Evolutionary conservation across 2,329 filamentous ascomycete species (phyloP).

Genomic region (Aureobasidium musti): DNA sequence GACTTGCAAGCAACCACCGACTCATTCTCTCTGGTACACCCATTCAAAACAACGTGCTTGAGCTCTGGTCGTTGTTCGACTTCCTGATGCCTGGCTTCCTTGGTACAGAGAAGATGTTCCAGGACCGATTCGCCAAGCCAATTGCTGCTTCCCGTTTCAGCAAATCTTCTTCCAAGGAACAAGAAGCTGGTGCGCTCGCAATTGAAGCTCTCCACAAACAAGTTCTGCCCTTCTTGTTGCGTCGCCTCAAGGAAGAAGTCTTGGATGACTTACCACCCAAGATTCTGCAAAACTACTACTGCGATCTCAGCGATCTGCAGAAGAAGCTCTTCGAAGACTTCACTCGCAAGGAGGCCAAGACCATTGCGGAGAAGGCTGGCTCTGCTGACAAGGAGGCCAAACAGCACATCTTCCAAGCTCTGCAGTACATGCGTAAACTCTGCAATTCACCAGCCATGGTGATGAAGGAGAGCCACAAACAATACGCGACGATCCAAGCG

Average conservation of each 20-base stretch:
- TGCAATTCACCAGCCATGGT: constrained; percentile 97
- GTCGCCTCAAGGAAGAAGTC: constrained; percentile 96
- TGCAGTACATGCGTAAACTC: constrained; percentile 99
- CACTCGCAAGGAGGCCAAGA: constrained; percentile 87
- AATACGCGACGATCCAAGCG: constrained; percentile 84
- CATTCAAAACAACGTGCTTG: constrained; percentile 96
- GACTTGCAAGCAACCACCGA: constrained; percentile 84
- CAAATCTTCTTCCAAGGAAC: constrained; percentile 97
- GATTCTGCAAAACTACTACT: constrained; percentile 99
- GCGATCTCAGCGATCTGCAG: constrained; percentile 92
- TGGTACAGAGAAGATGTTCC: constrained; percentile 93
- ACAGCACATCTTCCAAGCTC: constrained; percentile 96
- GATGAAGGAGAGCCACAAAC: constrained; percentile 88
- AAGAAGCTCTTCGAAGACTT: constrained; percentile 97
- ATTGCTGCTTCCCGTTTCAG: constrained; percentile 93
- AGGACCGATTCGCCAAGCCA: constrained; percentile 91
- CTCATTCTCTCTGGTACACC: constrained; percentile 95
- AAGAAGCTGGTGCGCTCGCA: constrained; percentile 91
- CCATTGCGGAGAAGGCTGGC: constrained; percentile 79
- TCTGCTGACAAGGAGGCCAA: constrained; percentile 90
- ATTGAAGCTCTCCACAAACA: constrained; percentile 99
- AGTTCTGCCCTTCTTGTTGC: constrained; percentile 91
- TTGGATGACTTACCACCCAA: constrained; percentile 94
- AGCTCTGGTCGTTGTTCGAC: constrained; percentile 97
- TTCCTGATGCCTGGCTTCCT: constrained; percentile 99